A percentile compares a stretch with the other conserved stretches of the same genome.
phyloP scores from a whole-genome alignment of 2,329 filamentous ascomycete species.

The Trichoderma guizhouense region DNA sequence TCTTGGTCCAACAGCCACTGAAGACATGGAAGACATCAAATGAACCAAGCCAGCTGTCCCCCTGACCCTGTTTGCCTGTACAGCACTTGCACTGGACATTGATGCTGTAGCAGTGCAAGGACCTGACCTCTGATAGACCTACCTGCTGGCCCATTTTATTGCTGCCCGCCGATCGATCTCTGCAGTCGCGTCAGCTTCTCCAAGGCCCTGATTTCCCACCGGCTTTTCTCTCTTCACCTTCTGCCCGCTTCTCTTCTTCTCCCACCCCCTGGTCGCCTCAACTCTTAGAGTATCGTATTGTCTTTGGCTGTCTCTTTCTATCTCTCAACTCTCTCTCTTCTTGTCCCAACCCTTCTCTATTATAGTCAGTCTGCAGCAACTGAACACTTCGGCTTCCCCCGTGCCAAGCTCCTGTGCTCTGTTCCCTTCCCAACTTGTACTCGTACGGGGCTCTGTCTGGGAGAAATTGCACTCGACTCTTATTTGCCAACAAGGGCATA shows the following conservation, averaged over 20 bases:
- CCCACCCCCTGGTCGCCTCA: background rate
- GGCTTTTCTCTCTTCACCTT: background rate
- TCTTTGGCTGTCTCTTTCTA: background rate
- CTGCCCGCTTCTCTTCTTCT: background rate
- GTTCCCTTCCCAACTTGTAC: background rate
- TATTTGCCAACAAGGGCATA: slow-evolving; percentile 17
- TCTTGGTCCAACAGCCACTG: background rate
- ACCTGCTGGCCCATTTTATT: background rate
- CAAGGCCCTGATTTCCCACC: background rate
- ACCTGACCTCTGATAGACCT: background rate
- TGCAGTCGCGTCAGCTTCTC: slow-evolving; percentile 7
- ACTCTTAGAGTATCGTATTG: background rate
- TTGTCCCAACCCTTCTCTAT: background rate
- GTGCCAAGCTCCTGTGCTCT: background rate
- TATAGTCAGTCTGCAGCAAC: background rate
- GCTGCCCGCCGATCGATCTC: slow-evolving; percentile 16
- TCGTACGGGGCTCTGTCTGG: slow-evolving; percentile 3
- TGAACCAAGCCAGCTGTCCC: background rate
- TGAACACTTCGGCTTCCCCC: background rate
- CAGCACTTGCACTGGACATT: background rate
- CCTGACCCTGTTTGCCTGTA: too few species aligned
- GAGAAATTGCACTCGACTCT: slow-evolving; percentile 19
- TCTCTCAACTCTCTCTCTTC: background rate
- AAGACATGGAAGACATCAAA: background rate
- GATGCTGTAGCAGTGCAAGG: background rate